Conservation (phyloP, 78 protist species). For the Isochrysis galbana region DNA sequence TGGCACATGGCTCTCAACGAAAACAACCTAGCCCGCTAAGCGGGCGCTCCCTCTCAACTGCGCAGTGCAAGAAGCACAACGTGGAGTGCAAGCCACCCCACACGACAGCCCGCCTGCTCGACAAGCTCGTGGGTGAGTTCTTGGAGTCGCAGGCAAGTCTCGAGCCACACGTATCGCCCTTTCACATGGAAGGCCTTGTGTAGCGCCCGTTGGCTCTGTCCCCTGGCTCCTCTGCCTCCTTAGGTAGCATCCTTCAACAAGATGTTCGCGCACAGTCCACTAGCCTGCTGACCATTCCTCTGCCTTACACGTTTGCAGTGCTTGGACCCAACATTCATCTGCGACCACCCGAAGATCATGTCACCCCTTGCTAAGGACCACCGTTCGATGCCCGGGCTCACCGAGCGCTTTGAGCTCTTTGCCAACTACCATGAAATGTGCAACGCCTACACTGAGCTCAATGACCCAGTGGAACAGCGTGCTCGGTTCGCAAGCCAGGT, state of each 20-base stretch:
- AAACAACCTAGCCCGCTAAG: too few species aligned
- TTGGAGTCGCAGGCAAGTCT: constrained; percentile 89
- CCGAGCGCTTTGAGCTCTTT: constrained; percentile 99
- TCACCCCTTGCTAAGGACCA: constrained; percentile 98
- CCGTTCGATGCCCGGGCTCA: constrained; percentile 44
- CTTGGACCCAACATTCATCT: constrained; percentile 96
- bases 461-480: constrained; percentile 98
- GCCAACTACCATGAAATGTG: constrained; percentile 86
- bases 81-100: constrained; percentile 90
- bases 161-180: constrained; percentile 96
- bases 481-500: constrained; percentile 95
- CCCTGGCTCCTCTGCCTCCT: not conserved
- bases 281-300: not conserved
- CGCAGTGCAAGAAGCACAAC: not conserved
- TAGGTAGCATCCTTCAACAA: not conserved
- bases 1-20: too few species aligned
- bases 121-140: constrained; percentile 84
- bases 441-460: constrained; percentile 99
- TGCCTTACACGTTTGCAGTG: constrained; percentile 50
- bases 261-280: too few species aligned
- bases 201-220: too few species aligned
- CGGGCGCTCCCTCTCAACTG: constrained; percentile 29
- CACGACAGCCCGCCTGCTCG: constrained; percentile 97
- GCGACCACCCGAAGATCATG: constrained; percentile 98
- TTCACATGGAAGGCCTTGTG: not conserved